Evolutionary conservation across 768 basidiomycete genomes (phyloP), one percentile per base, ranked within the genome.

Genomic region (Boletellus ananas): DNA sequence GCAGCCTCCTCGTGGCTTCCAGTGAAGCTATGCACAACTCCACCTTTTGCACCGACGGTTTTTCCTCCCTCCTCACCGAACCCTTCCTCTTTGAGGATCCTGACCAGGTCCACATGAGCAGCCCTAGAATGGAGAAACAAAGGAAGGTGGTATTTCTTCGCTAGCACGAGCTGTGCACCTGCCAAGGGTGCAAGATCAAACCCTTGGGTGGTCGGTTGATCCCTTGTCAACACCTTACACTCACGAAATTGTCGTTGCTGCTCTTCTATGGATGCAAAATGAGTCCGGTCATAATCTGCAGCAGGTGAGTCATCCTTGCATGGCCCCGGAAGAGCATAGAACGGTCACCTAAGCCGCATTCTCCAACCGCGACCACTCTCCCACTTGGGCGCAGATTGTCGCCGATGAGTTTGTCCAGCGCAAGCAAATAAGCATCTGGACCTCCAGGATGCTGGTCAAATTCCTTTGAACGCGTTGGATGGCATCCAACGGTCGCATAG

Each of bases 11-110:
- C 76, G 4, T 60, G 59, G 0, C 76, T 77, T 4, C 90, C 90
- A 0, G 89, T 90, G 67, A 90, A 90, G 53, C 85, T 87, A 61
- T 91, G 90, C 3, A 90, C 87, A 18, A 92, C 90, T 1, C 89
- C 90, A 4, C 87, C 84, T 18, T 72, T 74, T 16, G 74, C 81
- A 35, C 83, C 87, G 49, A 79, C 70, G 25, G 63, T 67, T 51
- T 62, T 66, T 3, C 85, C 84, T 25, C 83, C 78, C 56, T 79
- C 66, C 34, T 74, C 67, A 14, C 76, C 74, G 60, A 86, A 87
- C 1, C 86, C 83, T 55, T 84, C 81, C 49, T 84, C 81, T 20
- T 70, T 73, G 20, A 92, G 73, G 17, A 85, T 84, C 17, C 58
- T 62, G 23, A 88, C 79, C 50, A 92, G 74, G 57, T 91, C 90